Conservation (phyloP, 2,329 filamentous ascomycete genomes). For the Neurospora sp. region DNA sequence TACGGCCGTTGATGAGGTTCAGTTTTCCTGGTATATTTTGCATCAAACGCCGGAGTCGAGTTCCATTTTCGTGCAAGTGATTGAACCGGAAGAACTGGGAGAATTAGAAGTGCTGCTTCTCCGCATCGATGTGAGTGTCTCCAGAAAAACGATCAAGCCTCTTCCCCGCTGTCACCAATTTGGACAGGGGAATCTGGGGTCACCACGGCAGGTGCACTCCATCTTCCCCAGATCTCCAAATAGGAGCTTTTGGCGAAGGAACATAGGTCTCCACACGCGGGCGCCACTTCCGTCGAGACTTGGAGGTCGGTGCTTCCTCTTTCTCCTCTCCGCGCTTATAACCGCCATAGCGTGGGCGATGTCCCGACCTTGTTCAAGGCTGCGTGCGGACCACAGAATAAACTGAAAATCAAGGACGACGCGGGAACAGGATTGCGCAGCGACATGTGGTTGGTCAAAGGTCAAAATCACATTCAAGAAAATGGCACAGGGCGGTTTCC, state of each 20-base stretch:
- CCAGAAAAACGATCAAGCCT: not conserved
- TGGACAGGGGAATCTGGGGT: not conserved
- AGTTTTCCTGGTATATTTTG: not conserved
- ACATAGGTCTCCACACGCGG: not conserved
- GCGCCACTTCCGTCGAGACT: not conserved
- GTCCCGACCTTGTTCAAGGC: not conserved
- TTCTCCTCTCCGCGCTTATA: not conserved
- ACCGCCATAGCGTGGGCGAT: not conserved
- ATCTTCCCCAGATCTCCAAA: not conserved
- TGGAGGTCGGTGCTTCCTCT: not conserved
- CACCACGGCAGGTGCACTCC: not conserved
- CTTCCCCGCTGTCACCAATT: not conserved
- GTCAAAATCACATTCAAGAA: not conserved
- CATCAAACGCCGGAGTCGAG: not conserved
- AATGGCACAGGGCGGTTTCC: not conserved
- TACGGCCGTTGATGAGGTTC: not conserved
- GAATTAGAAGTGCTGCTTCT: not conserved
- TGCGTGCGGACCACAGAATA: not conserved
- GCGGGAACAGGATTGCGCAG: not conserved
- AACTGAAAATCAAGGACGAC: not conserved
- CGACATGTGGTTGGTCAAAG: not conserved
- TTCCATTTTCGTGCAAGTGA: not conserved
- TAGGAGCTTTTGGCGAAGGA: not conserved
- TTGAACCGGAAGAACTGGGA: not conserved
- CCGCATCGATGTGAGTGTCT: not conserved